Evolutionary conservation across 768 basidiomycete genomes (phyloP), one percentile per base, ranked within the genome.

Genomic region (Trametes cubensis): DNA sequence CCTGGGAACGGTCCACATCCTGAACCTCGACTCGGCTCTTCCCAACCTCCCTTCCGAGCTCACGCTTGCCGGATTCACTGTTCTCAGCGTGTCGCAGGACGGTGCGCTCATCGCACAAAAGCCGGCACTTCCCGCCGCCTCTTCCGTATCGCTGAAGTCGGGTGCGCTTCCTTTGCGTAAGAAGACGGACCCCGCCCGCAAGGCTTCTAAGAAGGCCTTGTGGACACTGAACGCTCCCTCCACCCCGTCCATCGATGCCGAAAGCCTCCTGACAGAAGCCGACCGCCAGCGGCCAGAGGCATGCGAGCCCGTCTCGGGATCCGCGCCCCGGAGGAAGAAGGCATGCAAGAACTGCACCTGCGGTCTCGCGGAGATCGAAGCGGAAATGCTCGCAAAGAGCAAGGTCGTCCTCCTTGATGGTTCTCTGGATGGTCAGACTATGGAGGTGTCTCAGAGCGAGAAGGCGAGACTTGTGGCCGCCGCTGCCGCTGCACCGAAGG

Each of bases 271-370:
- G 46, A 95, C 94, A 13, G 80, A 86, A 25, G 89, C 85, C 41
- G 96, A 98, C 72, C 88, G 88, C 60, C 80, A 79, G 34, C 86
- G 93, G 2, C 95, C 94, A 0, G 82, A 89, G 26, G 82, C 84
- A 6, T 93, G 92, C 66, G 91, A 90, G 71, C 92, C 92, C 17
- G 76, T 83, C 45, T 69, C 67, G 20, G 66, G 76, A 11, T 72
- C 74, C 23, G 81, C 80, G 15, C 83, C 85, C n/a, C 80, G 89
- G 65, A 79, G 90, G 68, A 94, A 90, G 81, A 89, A 87, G 73
- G 96, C 97, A 30, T 99, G 97, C 83, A 98, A 98, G 79, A 86
- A 85, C 72, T 99, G 97, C 76, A 85, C 93, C 2, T 99, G 97
- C 70, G 97, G 97, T n/a, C 82, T 99, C 60, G 89, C 91, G 18